These are phyloP conservation scores for Saussurea involucrata DNA, from an alignment of 129 eudicot genomes.

Conservation along the genomic window DNA sequence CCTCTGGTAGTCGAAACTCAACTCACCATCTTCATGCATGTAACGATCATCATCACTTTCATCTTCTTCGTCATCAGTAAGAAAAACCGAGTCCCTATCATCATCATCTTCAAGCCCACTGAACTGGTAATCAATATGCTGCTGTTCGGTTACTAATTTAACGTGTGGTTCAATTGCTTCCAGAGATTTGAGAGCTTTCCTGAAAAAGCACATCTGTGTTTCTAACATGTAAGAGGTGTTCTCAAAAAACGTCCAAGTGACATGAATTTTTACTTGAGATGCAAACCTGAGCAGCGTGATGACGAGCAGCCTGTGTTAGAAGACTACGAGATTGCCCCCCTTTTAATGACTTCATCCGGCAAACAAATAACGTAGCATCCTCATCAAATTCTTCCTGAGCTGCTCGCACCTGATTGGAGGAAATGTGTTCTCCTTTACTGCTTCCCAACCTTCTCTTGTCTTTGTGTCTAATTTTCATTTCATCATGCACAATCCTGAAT, in stretches of 20 bases:
- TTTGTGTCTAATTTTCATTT: conserved; percentile 42
- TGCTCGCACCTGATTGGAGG: conserved; percentile 46
- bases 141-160: conserved; percentile 48
- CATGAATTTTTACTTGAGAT: not conserved
- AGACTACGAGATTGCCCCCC: conserved; percentile 89
- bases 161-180: conserved; percentile 80
- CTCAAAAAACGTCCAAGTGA: not conserved
- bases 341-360: conserved; percentile 75
- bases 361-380: conserved; percentile 60
- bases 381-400: conserved; percentile 80
- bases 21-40: conserved; percentile 41
- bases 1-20: conserved; percentile 63
- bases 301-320: conserved; percentile 89
- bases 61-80: conserved; percentile 38
- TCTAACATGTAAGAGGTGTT: conserved; percentile 16
- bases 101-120: conserved; percentile 67
- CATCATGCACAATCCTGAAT: conserved; percentile 51
- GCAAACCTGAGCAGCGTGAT: conserved; percentile 86
- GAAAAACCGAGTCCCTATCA: conserved; percentile 34
- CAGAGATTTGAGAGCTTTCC: conserved; percentile 56
- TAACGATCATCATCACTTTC: conserved; percentile 32
- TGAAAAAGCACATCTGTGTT: conserved; percentile 66
- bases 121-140: conserved; percentile 79
- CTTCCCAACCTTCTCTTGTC: conserved; percentile 51
- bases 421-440: conserved; percentile 44